Evolutionary conservation across 768 basidiomycete species (phyloP), one percentile per base, ranked within the genome.

Genomic region (Gymnopilus junonius): DNA sequence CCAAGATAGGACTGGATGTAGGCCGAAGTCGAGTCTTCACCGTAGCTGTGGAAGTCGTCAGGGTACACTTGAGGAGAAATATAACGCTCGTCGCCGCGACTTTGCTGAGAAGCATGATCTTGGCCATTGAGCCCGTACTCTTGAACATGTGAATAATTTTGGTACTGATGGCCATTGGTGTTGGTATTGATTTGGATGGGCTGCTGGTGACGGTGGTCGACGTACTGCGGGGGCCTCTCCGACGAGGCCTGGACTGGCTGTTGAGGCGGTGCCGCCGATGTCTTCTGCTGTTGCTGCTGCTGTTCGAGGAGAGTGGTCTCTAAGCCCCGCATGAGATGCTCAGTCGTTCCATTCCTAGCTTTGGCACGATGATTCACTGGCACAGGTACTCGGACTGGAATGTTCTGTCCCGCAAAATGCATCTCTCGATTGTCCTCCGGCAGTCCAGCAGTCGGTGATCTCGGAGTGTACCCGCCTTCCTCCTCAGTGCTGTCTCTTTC

Each of bases 361-460:
- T 86, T 85, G 54, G 76, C 77, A 25, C 86, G 77, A 37, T 83
- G 71, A 12, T 75, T 65, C 53, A 64, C 66, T n/a, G 67, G 71
- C 27, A 60, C 69, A 60, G 71, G 70, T 46, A 64, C 69, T 58
- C 64, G 65, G 14, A 64, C 60, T 34, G 67, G 67, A 63, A 63
- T 66, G 57, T 61, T 72, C 55, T 70, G 59, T 21, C 64, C 69
- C 25, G 69, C 65, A 59, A 78, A 75, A 53, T 73, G 74, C 8
- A 69, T 67, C 11, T 73, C 72, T 12, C 65, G 65, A 61, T 59
- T 62, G 35, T 65, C 69, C 21, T 87, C 85, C 2, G 89, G 88
- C 17, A 91, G 78, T n/a, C 76, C 80, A 12, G 81, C 81, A 32
- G 85, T 83, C 1, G 89, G 88, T 2, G 90, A 92, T 23, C 89